A percentile compares a stretch with the other conserved stretches of the same genome.
Conservation (phyloP, 2,329 filamentous ascomycete genomes). For the Epichloe elymi region DNA sequence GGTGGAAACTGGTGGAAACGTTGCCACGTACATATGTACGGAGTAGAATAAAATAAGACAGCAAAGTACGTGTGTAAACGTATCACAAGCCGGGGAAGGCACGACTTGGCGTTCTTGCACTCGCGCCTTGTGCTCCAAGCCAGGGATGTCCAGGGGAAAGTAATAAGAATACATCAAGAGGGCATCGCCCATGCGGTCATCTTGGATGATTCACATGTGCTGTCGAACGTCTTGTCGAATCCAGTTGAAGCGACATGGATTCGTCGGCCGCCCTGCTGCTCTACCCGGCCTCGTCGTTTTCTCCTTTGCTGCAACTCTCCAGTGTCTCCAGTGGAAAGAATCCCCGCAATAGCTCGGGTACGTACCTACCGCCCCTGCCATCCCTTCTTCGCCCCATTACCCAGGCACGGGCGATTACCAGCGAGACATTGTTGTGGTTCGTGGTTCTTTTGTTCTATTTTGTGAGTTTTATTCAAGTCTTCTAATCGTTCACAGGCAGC, state of each 20-base stretch:
- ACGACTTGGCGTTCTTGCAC: neutral
- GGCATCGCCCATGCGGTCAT: neutral
- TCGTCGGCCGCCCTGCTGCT: neutral
- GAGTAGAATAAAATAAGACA: neutral
- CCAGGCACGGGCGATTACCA: neutral
- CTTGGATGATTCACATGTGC: neutral
- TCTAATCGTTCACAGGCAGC: neutral
- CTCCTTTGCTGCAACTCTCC: neutral
- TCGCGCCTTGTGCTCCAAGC: neutral
- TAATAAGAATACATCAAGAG: neutral
- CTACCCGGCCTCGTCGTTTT: neutral
- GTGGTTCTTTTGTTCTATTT: no score
- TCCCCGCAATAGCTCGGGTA: neutral
- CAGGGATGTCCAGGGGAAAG: neutral
- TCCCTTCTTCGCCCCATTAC: no score
- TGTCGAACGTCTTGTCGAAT: neutral
- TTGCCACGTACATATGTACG: neutral
- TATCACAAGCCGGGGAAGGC: neutral
- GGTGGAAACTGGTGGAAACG: no score
- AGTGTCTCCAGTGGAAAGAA: neutral
- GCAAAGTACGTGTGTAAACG: neutral
- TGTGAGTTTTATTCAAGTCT: no score
- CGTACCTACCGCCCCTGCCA: no score
- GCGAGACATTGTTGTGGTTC: neutral
- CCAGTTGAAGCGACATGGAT: neutral